These are phyloP conservation scores for Lanmaoa rubissima DNA, from an alignment of 768 basidiomycete species.

Conservation along the genomic window DNA sequence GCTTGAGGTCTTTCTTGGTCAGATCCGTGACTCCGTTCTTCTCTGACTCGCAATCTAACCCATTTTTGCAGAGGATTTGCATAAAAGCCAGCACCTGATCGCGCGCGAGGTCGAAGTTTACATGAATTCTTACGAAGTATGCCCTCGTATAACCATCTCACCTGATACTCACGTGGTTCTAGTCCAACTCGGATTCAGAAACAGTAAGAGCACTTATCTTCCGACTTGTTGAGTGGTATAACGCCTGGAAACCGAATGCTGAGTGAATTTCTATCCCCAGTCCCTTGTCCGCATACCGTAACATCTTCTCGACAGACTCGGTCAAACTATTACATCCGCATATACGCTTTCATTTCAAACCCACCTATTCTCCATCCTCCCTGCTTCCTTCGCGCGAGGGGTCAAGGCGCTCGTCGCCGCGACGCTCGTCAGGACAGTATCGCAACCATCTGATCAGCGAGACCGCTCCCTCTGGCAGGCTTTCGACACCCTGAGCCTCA, in stretches of 20 bases:
- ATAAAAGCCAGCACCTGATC: slow-evolving; percentile 57
- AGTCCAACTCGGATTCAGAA: slow-evolving; percentile 49
- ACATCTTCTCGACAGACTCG: slow-evolving; percentile 46
- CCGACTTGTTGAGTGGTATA: slow-evolving; percentile 68
- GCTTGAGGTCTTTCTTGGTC: slow-evolving; percentile 72
- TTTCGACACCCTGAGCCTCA: slow-evolving; percentile 69
- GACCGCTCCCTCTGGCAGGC: slow-evolving; percentile 50
- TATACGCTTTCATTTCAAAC: slow-evolving; percentile 74
- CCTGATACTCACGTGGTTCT: slow-evolving; percentile 1
- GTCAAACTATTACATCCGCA: slow-evolving; percentile 53
- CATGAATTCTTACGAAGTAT: slow-evolving; percentile 64
- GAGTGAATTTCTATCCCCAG: slow-evolving; percentile 46
- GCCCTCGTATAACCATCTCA: slow-evolving; percentile 3
- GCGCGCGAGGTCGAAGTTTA: slow-evolving; percentile 55
- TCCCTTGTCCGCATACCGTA: neutral
- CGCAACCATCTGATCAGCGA: slow-evolving; percentile 27
- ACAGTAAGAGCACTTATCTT: slow-evolving; percentile 54
- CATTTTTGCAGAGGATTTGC: slow-evolving; percentile 53
- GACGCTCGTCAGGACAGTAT: slow-evolving; percentile 41
- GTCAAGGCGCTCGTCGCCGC: slow-evolving; percentile 66
- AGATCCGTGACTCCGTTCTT: slow-evolving; percentile 16
- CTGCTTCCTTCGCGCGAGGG: slow-evolving; percentile 61
- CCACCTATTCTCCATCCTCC: slow-evolving; percentile 68
- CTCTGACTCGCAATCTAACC: neutral
- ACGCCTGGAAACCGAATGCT: slow-evolving; percentile 64